Evolutionary conservation across 2,329 filamentous ascomycete species (phyloP).

Genomic region (Hypoxylon sp.): DNA sequence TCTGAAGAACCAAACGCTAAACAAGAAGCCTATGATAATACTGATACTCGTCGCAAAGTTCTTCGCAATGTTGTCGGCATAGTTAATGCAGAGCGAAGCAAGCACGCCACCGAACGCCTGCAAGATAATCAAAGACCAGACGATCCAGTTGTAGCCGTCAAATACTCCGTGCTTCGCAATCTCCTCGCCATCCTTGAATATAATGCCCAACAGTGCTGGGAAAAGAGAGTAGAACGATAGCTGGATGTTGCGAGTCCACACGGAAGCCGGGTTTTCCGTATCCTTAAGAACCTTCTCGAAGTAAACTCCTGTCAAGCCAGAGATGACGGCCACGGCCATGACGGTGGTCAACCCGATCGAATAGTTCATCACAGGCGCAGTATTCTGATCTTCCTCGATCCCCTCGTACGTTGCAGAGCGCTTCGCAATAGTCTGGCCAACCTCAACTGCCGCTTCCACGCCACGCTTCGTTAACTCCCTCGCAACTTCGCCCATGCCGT

Average conservation of each 20-base stretch:
- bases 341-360: constrained; percentile 82
- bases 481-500: constrained; percentile 59
- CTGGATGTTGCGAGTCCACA: constrained; percentile 96
- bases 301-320: constrained; percentile 84
- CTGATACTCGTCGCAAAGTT: constrained; percentile 94
- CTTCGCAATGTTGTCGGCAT: constrained; percentile 89
- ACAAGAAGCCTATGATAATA: constrained; percentile 85
- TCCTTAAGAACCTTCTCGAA: constrained; percentile 94
- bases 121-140: constrained; percentile 84
- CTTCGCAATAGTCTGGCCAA: constrained; percentile 59
- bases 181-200: constrained; percentile 85
- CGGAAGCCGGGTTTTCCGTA: constrained; percentile 74
- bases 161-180: constrained; percentile 91
- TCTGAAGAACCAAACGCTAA: constrained; percentile 86
- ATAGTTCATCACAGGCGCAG: constrained; percentile 71
- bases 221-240: constrained; percentile 94
- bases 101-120: constrained; percentile 87
- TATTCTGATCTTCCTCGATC: constrained; percentile 72
- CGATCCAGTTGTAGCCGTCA: constrained; percentile 89
- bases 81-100: constrained; percentile 82
- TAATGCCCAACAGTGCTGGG: constrained; percentile 84
- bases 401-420: constrained; percentile 91
- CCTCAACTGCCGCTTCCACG: constrained; percentile 49
- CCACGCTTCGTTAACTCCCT: constrained; percentile 60
- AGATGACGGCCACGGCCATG: constrained; percentile 78